Percentiles rank a stretch among this genome's conserved stretches.
phyloP scores from a whole-genome alignment of 352 stramenopile species.

The Pythium graminicola region DNA sequence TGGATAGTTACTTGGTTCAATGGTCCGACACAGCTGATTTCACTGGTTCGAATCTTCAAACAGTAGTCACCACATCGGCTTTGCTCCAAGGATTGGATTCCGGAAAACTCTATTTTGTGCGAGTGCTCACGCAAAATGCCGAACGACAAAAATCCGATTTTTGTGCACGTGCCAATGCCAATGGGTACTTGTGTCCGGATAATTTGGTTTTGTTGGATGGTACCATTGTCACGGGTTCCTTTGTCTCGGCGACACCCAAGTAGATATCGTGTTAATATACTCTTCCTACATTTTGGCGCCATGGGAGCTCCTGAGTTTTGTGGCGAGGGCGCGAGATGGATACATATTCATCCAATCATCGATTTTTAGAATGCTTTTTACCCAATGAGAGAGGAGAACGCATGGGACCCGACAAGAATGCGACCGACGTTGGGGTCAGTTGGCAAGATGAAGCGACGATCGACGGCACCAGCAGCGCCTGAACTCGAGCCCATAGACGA shows the following conservation, averaged over 20 bases:
- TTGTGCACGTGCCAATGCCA: slow-evolving; percentile 45
- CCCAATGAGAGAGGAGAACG: slow-evolving; percentile 4
- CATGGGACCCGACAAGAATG: neutral
- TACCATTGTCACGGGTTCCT: slow-evolving; percentile 46
- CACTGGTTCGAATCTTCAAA: slow-evolving; percentile 59
- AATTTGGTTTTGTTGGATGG: slow-evolving; percentile 61
- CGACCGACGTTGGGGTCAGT: neutral
- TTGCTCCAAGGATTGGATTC: slow-evolving; percentile 63
- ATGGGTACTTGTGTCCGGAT: slow-evolving; percentile 62
- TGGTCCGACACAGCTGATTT: slow-evolving; percentile 72
- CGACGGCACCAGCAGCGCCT: neutral
- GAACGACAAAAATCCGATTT: slow-evolving; percentile 71
- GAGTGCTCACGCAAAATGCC: slow-evolving; percentile 77
- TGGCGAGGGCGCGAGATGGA: slow-evolving; percentile 10
- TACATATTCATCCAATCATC: slow-evolving; percentile 14
- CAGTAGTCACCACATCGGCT: slow-evolving; percentile 49
- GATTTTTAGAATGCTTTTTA: neutral
- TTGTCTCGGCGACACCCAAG: slow-evolving; percentile 34
- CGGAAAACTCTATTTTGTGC: slow-evolving; percentile 71
- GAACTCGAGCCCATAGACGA: slow-evolving; percentile 4
- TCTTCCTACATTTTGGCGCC: slow-evolving; percentile 9
- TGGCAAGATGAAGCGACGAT: slow-evolving; percentile 13
- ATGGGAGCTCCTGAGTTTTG: neutral
- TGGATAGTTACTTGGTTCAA: slow-evolving; percentile 93
- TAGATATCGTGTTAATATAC: too few relatives aligned